Evolutionary conservation across 2,329 filamentous ascomycete species (phyloP).

Genomic region (Thielaviopsis punctulata): DNA sequence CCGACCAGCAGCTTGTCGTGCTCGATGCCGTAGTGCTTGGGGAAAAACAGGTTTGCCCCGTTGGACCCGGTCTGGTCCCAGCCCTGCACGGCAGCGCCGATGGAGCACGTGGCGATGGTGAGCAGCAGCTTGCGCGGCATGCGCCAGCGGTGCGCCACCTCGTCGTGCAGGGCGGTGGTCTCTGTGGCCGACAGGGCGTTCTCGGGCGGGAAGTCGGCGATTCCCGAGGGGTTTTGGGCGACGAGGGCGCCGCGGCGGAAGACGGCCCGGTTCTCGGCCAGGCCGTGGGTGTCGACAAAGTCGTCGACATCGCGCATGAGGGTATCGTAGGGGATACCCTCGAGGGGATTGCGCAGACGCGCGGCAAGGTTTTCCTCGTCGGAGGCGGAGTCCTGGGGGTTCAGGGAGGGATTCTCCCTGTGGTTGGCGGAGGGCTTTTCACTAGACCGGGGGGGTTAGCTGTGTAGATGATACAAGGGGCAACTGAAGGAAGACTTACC

Average conservation of each 20-base stretch:
- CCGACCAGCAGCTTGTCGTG: slow-evolving; percentile 26
- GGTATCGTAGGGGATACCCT: slow-evolving; percentile 30
- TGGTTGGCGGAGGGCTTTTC: slow-evolving; percentile 24
- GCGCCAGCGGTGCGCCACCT: slow-evolving; percentile 43
- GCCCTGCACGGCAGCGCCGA: slow-evolving; percentile 39
- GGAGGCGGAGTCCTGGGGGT: background rate
- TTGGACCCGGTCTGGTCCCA: slow-evolving; percentile 50
- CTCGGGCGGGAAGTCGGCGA: slow-evolving; percentile 15
- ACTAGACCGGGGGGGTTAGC: slow-evolving; percentile 12
- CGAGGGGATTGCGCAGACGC: slow-evolving; percentile 29
- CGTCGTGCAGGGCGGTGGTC: slow-evolving; percentile 20
- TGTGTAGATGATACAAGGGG: too few species aligned
- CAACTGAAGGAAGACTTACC: too few species aligned
- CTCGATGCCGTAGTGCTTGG: slow-evolving; percentile 23
- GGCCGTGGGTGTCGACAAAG: slow-evolving; percentile 31
- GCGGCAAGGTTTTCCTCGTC: background rate
- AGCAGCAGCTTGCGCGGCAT: slow-evolving; percentile 27
- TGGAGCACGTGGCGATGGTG: slow-evolving; percentile 34
- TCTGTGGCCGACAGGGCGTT: slow-evolving; percentile 19
- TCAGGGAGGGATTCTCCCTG: slow-evolving; percentile 21
- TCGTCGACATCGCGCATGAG: slow-evolving; percentile 34
- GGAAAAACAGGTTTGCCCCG: slow-evolving; percentile 44
- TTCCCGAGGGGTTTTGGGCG: slow-evolving; percentile 17
- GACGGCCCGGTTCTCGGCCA: slow-evolving; percentile 30
- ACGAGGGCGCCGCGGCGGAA: slow-evolving; percentile 23